phyloP scores from a whole-genome alignment of 768 basidiomycete genomes.

The Amanita pseudoporphyria region DNA sequence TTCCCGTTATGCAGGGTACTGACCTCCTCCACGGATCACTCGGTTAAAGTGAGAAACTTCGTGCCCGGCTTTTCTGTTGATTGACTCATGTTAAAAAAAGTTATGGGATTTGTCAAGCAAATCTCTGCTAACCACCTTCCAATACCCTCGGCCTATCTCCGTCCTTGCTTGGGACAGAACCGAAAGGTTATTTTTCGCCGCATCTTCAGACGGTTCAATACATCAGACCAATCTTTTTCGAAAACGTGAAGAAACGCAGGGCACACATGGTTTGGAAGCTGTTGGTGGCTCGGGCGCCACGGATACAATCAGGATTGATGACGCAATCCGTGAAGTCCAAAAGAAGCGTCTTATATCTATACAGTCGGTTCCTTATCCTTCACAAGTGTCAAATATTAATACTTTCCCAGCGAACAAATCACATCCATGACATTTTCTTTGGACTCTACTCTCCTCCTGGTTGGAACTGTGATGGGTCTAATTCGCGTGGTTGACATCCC shows the following conservation, averaged over 20 bases:
- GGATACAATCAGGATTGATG: slow-evolving; percentile 63
- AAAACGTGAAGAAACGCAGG: slow-evolving; percentile 43
- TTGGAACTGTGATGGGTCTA: slow-evolving; percentile 64
- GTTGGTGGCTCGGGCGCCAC: slow-evolving; percentile 64
- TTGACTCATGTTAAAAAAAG: slow-evolving; percentile 26
- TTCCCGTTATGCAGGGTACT: slow-evolving; percentile 73
- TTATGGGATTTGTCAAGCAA: slow-evolving; percentile 74
- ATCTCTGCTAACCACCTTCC: slow-evolving; percentile 76
- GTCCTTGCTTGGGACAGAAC: slow-evolving; percentile 70
- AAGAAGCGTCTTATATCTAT: slow-evolving; percentile 61
- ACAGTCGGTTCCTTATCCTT: slow-evolving; percentile 35
- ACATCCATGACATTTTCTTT: slow-evolving; percentile 69
- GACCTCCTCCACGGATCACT: slow-evolving; percentile 80
- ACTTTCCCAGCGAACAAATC: slow-evolving; percentile 52
- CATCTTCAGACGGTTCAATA: slow-evolving; percentile 63
- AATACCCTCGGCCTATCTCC: slow-evolving; percentile 70
- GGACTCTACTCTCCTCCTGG: slow-evolving; percentile 69
- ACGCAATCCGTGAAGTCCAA: slow-evolving; percentile 33
- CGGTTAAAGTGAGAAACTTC: slow-evolving; percentile 62
- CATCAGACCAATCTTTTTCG: slow-evolving; percentile 76
- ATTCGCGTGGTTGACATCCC: slow-evolving; percentile 81
- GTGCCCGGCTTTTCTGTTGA: slow-evolving; percentile 8
- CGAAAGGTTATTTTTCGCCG: slow-evolving; percentile 86
- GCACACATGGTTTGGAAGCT: slow-evolving; percentile 49
- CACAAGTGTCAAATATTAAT: not conserved